phyloP scores from a whole-genome alignment of 257 asterid species.

The Gentiana straminea region DNA sequence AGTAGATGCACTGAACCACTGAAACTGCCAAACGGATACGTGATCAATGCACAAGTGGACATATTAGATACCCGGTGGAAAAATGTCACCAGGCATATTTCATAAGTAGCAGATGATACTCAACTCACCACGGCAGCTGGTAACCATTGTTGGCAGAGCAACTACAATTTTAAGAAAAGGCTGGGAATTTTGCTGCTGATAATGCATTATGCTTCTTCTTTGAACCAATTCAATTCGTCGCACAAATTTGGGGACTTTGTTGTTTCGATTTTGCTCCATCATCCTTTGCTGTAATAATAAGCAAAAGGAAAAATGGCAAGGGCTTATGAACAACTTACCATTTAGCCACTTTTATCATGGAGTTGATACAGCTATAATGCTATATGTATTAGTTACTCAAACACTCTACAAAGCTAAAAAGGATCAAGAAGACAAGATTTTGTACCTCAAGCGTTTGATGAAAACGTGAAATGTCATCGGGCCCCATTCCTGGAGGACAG shows the following conservation, averaged over 20 bases:
- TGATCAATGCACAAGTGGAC: background rate
- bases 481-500: constrained; percentile 96
- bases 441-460: constrained; percentile 88
- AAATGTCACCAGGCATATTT: background rate
- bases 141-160: constrained; percentile 92
- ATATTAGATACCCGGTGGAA: background rate
- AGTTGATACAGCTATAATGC: background rate
- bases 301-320: constrained; percentile 2
- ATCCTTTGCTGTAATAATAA: constrained; percentile 53
- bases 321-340: background rate
- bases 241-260: constrained; percentile 59
- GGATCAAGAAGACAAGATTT: background rate
- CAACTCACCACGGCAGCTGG: constrained; percentile 83
- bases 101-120: background rate
- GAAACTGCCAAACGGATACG: background rate
- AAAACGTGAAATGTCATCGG: constrained; percentile 87
- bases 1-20: too few relatives aligned
- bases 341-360: background rate
- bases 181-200: constrained; percentile 70
- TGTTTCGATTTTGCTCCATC: constrained; percentile 68
- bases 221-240: constrained; percentile 75
- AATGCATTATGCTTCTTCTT: constrained; percentile 83
- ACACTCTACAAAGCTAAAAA: background rate
- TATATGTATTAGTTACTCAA: background rate
- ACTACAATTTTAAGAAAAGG: constrained; percentile 91